phyloP scores from a whole-genome alignment of 1,139 yeast genomes.

The Kodamaea alishanica region DNA sequence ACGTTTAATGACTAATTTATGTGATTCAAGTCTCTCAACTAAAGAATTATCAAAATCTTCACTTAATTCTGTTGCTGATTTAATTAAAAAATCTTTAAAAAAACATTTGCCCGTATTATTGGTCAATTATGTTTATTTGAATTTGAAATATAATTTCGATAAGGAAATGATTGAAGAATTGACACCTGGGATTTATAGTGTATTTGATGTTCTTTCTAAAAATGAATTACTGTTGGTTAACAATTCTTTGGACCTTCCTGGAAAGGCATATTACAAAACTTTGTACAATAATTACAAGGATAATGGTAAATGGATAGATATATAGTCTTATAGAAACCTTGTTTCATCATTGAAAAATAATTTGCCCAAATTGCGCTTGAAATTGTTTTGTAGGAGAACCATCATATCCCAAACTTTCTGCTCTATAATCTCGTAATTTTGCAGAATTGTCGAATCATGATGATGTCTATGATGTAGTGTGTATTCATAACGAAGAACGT shows the following conservation, averaged over 20 bases:
- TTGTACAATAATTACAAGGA: slow-evolving; percentile 71
- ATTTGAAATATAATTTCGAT: slow-evolving; percentile 50
- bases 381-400: slow-evolving; percentile 20
- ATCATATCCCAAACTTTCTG: slow-evolving; percentile 37
- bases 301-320: slow-evolving; percentile 81
- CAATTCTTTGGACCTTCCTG: slow-evolving; percentile 65
- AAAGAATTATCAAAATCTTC: slow-evolving; percentile 23
- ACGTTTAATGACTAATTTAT: slow-evolving; percentile 61
- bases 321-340: slow-evolving; percentile 13
- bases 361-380: slow-evolving; percentile 27
- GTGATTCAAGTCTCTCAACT: slow-evolving; percentile 55
- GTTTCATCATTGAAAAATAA: slow-evolving; percentile 30
- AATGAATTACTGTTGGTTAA: slow-evolving; percentile 65
- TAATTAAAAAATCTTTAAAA: slow-evolving; percentile 58
- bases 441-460: slow-evolving; percentile 10
- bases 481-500: slow-evolving; percentile 54
- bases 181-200: slow-evolving; percentile 53
- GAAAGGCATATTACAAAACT: slow-evolving; percentile 63
- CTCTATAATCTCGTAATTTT: slow-evolving; percentile 26
- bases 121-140: slow-evolving; percentile 49
- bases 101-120: slow-evolving; percentile 62
- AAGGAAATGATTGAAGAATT: slow-evolving; percentile 49
- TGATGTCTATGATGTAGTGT: slow-evolving; percentile 26
- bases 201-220: slow-evolving; percentile 67
- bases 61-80: slow-evolving; percentile 54